phyloP scores from a whole-genome alignment of 2,329 filamentous ascomycete genomes.

The Beauveria brongniartii region DNA sequence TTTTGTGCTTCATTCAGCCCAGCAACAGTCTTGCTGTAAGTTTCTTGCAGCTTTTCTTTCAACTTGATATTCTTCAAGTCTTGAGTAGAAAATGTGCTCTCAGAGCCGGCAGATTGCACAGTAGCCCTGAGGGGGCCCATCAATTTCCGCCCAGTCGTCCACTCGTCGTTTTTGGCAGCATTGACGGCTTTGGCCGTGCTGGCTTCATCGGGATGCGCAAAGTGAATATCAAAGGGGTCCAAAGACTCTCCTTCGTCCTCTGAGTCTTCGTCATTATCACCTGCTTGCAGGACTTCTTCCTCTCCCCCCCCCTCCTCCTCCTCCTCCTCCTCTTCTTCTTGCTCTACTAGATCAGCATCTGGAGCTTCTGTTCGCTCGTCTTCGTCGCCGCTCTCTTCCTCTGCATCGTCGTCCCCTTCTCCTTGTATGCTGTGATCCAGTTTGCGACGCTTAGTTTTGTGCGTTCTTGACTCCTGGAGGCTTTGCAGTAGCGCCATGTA shows the following conservation, averaged over 20 bases:
- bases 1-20: constrained; percentile 56
- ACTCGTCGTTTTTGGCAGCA: constrained; percentile 41
- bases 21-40: constrained; percentile 43
- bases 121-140: constrained; percentile 41
- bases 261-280: constrained; percentile 28
- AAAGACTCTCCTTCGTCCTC: constrained; percentile 44
- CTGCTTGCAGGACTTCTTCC: constrained; percentile 25
- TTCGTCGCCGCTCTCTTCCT: constrained; percentile 13
- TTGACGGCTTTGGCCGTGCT: constrained; percentile 46
- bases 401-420: constrained; percentile 6
- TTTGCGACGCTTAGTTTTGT: constrained; percentile 50
- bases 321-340: constrained; percentile 33
- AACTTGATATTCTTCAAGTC: constrained; percentile 47
- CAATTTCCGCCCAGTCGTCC: constrained; percentile 39
- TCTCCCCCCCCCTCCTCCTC: constrained; percentile 34
- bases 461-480: constrained; percentile 37
- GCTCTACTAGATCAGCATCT: constrained; percentile 24
- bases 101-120: constrained; percentile 36
- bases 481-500: constrained; percentile 54
- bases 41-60: constrained; percentile 60
- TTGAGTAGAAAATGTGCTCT: constrained; percentile 26
- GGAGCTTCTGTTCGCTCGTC: constrained; percentile 27
- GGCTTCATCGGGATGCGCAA: constrained; percentile 58
- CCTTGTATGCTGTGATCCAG: constrained; percentile 28
- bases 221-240: constrained; percentile 78